Evolutionary conservation across 139 green algal species (phyloP).

Genomic region (Astrephomene gubernaculifera): DNA sequence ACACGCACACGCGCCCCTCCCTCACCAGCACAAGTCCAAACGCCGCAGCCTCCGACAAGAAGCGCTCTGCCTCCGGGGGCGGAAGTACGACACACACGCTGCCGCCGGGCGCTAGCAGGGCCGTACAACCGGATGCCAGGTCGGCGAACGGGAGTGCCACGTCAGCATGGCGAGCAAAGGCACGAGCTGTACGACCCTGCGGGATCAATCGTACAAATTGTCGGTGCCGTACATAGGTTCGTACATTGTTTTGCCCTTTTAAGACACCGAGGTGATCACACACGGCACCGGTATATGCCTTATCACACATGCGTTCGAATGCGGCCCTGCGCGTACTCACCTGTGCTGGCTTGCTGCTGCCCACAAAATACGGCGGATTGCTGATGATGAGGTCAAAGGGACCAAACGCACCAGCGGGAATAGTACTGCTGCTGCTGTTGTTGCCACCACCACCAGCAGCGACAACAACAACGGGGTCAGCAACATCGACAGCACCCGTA

Average conservation of each 20-base stretch:
- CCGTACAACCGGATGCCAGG: slow-evolving; percentile 42
- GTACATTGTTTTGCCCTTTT: too few species aligned
- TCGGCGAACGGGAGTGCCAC: slow-evolving; percentile 52
- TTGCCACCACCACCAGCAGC: neutral
- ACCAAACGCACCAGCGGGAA: too few species aligned
- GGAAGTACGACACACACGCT: slow-evolving; percentile 54
- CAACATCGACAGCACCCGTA: neutral
- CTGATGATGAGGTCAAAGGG: slow-evolving; percentile 61
- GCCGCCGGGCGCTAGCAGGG: slow-evolving; percentile 50
- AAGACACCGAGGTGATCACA: too few species aligned
- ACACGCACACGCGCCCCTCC: neutral
- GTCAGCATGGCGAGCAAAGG: slow-evolving; percentile 57
- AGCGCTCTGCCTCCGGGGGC: slow-evolving; percentile 32
- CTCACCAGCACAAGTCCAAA: slow-evolving; percentile 46
- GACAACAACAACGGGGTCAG: too few species aligned
- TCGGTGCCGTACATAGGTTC: too few species aligned
- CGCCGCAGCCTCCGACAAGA: slow-evolving; percentile 9
- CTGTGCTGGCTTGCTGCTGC: slow-evolving; percentile 49
- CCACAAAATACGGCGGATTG: slow-evolving; percentile 66
- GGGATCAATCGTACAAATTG: too few species aligned
- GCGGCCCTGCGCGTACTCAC: neutral
- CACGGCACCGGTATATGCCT: too few species aligned
- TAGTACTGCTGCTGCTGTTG: too few species aligned
- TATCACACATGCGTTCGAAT: too few species aligned
- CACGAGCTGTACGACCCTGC: slow-evolving; percentile 14